phyloP scores from a whole-genome alignment of 2,329 filamentous ascomycete genomes.

The Grosmannia penicillata region DNA sequence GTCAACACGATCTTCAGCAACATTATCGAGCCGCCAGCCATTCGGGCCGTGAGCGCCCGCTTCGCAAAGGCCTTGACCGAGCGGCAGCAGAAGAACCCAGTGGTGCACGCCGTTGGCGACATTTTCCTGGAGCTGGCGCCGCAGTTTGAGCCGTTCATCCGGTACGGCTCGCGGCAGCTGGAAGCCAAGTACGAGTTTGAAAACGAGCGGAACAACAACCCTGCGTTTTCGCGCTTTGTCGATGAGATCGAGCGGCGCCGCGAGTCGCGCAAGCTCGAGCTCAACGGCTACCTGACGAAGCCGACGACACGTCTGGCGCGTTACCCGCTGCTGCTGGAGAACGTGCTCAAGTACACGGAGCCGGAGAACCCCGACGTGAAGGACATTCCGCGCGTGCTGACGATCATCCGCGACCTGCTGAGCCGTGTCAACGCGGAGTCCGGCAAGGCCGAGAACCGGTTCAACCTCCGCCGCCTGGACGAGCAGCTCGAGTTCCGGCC shows the following conservation, averaged over 20 bases:
- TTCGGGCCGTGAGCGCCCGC: constrained; percentile 78
- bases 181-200: constrained; percentile 98
- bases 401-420: constrained; percentile 73
- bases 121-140: constrained; percentile 88
- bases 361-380: constrained; percentile 80
- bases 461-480: constrained; percentile 85
- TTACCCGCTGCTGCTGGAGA: constrained; percentile 84
- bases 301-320: constrained; percentile 88
- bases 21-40: constrained; percentile 66
- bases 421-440: constrained; percentile 86
- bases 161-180: constrained; percentile 88
- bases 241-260: constrained; percentile 93
- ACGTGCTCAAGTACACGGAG: constrained; percentile 81
- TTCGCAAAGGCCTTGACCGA: constrained; percentile 81
- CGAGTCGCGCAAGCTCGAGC: constrained; percentile 88
- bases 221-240: constrained; percentile 76
- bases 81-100: constrained; percentile 76
- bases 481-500: constrained; percentile 82
- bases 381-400: constrained; percentile 81
- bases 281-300: constrained; percentile 96
- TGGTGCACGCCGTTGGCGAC: constrained; percentile 82
- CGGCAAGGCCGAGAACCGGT: constrained; percentile 93
- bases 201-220: constrained; percentile 79
- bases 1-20: constrained; percentile 94
- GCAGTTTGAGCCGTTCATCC: constrained; percentile 89